Conservation (phyloP, 1,139 yeast genomes). For the Torulaspora globosa region DNA sequence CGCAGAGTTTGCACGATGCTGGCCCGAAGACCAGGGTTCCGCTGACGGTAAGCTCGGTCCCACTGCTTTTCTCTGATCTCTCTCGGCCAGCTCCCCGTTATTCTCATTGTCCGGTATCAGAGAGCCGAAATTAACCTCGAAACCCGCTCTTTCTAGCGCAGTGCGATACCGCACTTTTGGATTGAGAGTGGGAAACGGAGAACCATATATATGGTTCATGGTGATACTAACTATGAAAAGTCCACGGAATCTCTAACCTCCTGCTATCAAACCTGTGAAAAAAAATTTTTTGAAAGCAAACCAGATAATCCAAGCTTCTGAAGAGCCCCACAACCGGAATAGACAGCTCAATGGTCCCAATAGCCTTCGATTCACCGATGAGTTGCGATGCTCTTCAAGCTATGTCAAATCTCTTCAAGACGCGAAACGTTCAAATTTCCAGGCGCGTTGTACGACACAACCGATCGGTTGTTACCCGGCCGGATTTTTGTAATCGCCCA, state of each 20-base stretch:
- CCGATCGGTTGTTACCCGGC: neutral
- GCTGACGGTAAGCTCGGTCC: neutral
- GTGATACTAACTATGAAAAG: slow-evolving; percentile 8
- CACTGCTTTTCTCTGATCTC: neutral
- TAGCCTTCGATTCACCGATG: neutral
- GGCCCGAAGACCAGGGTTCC: neutral
- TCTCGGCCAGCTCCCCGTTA: neutral
- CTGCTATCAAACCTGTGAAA: too few relatives aligned
- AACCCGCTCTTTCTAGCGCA: slow-evolving; percentile 64
- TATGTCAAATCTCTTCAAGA: too few relatives aligned
- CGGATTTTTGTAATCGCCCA: slow-evolving; percentile 1
- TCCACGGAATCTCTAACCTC: too few relatives aligned
- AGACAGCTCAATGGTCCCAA: neutral
- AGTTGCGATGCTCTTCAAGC: too few relatives aligned
- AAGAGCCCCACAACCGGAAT: neutral
- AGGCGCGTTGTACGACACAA: too few relatives aligned
- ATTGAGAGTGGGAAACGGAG: slow-evolving; percentile 58
- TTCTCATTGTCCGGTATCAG: neutral
- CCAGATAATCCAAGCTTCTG: neutral
- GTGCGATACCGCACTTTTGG: slow-evolving; percentile 53
- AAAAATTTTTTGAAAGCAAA: neutral
- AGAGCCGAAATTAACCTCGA: slow-evolving; percentile 42
- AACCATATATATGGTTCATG: slow-evolving; percentile 31
- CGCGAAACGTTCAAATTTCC: too few relatives aligned
- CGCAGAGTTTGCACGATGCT: slow-evolving; percentile 10